Conservation (phyloP, 306 rosid species). For the Corylus americana region DNA sequence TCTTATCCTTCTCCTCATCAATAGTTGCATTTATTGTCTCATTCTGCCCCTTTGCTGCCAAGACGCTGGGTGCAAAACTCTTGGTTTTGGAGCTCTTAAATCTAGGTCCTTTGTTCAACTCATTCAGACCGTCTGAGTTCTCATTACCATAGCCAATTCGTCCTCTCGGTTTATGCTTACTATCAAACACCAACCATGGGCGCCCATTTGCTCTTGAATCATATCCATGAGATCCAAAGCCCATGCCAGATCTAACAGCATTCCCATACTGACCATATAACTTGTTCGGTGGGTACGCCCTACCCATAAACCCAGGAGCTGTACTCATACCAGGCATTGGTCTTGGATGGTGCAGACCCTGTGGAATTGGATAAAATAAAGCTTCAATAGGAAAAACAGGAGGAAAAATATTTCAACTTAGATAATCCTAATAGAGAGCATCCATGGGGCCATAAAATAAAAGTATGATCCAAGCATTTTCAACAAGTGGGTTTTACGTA, state of each 20-base stretch:
- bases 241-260: conserved; percentile 75
- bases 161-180: conserved; percentile 81
- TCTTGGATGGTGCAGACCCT: conserved; percentile 94
- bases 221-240: conserved; percentile 79
- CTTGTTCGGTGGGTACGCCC: conserved; percentile 81
- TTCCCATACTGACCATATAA: conserved; percentile 76
- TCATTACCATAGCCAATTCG: conserved; percentile 83
- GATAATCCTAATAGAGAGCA: background rate
- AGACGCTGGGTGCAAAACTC: conserved; percentile 51
- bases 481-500: background rate
- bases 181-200: conserved; percentile 81
- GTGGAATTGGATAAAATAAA: background rate
- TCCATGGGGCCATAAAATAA: background rate
- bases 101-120: conserved; percentile 86
- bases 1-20: conserved; percentile 70
- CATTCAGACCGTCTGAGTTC: conserved; percentile 88
- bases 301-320: conserved; percentile 59
- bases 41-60: conserved; percentile 72
- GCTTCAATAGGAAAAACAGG: background rate
- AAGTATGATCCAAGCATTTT: background rate
- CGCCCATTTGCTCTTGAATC: conserved; percentile 78
- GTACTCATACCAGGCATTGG: conserved; percentile 77
- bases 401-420: background rate
- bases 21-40: conserved; percentile 38
- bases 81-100: conserved; percentile 80